These are phyloP conservation scores for Bruguiera sexangula DNA, from an alignment of 345 rosid species.

Conservation along the genomic window DNA sequence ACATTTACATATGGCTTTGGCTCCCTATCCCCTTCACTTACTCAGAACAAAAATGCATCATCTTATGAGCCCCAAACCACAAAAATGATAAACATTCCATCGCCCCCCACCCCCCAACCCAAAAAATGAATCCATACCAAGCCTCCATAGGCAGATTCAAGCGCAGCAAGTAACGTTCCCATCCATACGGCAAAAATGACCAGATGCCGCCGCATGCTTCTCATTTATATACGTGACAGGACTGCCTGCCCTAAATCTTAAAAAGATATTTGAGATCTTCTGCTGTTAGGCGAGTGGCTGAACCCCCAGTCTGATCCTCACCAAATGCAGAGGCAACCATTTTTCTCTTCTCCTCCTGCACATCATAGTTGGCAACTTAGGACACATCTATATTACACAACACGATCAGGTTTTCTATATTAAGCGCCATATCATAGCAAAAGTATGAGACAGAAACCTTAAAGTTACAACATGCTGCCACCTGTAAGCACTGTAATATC, in stretches of 20 bases:
- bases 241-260: slow-evolving; percentile 26
- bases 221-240: neutral
- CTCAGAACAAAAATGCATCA: slow-evolving; percentile 38
- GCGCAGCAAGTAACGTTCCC: slow-evolving; percentile 22
- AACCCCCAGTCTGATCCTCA: slow-evolving; percentile 72
- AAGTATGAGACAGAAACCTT: too few species aligned
- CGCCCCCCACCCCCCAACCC: neutral
- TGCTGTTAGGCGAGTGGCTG: slow-evolving; percentile 74
- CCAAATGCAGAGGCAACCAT: slow-evolving; percentile 99
- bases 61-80: slow-evolving; percentile 19
- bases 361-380: neutral
- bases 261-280: slow-evolving; percentile 75
- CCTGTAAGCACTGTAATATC: too few species aligned
- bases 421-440: too few species aligned
- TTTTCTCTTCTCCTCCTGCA: slow-evolving; percentile 88
- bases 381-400: neutral
- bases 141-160: slow-evolving; percentile 20
- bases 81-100: neutral
- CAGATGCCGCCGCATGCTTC: slow-evolving; percentile 7
- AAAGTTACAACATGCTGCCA: too few species aligned
- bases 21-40: slow-evolving; percentile 34
- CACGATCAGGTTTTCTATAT: too few species aligned
- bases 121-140: slow-evolving; percentile 17
- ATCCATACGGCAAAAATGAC: slow-evolving; percentile 23
- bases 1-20: slow-evolving; percentile 41